phyloP scores from a whole-genome alignment of 2,329 filamentous ascomycete species.

The Penicillium sp. region DNA sequence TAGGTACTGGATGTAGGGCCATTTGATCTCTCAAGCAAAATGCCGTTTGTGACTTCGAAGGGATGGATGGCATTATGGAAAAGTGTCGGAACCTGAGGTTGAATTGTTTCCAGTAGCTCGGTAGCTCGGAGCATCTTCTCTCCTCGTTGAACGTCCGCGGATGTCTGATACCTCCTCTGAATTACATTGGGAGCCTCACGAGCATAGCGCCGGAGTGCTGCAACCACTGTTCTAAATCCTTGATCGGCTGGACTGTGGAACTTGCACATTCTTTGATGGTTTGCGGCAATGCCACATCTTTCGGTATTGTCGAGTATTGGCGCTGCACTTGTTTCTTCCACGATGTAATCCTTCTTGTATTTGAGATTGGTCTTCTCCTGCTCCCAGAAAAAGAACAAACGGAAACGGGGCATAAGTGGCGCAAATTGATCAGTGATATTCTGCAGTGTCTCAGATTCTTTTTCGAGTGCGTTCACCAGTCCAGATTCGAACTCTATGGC shows the following conservation, averaged over 20 bases:
- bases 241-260: conserved; percentile 27
- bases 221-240: conserved; percentile 28
- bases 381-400: conserved; percentile 45
- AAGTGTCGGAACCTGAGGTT: no score
- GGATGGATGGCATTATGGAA: no score
- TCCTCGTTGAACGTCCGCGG: no score
- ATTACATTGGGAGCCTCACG: conserved; percentile 2
- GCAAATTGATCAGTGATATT: conserved; percentile 43
- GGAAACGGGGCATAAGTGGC: conserved; percentile 39
- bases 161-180: no score
- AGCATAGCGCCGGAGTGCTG: conserved; percentile 10
- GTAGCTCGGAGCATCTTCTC: no score
- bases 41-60: no score
- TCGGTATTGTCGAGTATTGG: conserved; percentile 39
- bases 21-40: no score
- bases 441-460: conserved; percentile 44
- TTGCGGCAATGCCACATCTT: conserved; percentile 34
- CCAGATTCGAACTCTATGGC: conserved; percentile 40
- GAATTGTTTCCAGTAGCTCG: no score
- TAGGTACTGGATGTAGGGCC: no score
- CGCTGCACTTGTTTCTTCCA: conserved; percentile 31
- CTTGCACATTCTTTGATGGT: conserved; percentile 34
- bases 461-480: conserved; percentile 56
- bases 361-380: conserved; percentile 38
- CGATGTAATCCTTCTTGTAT: conserved; percentile 35